Evolutionary conservation across 352 stramenopile genomes (phyloP).

Genomic region (Ophiocytium majus): DNA sequence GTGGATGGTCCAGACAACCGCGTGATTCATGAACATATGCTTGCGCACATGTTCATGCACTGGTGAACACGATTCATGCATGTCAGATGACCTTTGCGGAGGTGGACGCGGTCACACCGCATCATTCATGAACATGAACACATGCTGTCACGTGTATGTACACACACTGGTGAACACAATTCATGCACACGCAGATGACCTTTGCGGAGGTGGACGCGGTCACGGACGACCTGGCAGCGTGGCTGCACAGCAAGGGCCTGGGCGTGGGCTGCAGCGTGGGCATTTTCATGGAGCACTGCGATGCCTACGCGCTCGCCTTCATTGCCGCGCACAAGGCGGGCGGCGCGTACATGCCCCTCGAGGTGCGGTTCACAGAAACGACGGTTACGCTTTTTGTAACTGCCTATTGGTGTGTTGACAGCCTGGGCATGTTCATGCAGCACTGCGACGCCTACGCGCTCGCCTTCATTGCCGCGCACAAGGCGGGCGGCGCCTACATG

Average conservation of each 20-base stretch:
- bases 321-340: slow-evolving; percentile 75
- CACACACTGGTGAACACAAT: slow-evolving; percentile 31
- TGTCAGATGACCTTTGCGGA: slow-evolving; percentile 52
- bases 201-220: slow-evolving; percentile 57
- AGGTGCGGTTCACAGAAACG: too few species aligned
- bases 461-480: slow-evolving; percentile 78
- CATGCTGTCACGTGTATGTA: slow-evolving; percentile 39
- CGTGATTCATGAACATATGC: too few species aligned
- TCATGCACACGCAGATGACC: slow-evolving; percentile 44
- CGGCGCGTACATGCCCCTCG: slow-evolving; percentile 78
- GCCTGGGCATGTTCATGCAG: slow-evolving; percentile 76
- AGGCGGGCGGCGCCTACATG: slow-evolving; percentile 75
- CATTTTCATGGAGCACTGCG: slow-evolving; percentile 83
- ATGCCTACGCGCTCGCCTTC: slow-evolving; percentile 83
- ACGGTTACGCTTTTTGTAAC: too few species aligned
- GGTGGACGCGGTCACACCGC: slow-evolving; percentile 55
- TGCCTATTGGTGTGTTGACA: too few species aligned
- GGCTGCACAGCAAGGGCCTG: slow-evolving; percentile 37
- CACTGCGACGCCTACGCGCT: slow-evolving; percentile 83
- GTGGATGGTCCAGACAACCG: too few species aligned
- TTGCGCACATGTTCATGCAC: too few species aligned
- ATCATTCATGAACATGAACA: too few species aligned
- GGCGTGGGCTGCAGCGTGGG: slow-evolving; percentile 58
- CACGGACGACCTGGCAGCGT: slow-evolving; percentile 50
- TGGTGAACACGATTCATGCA: too few species aligned